A percentile compares a stretch with the other conserved stretches of the same genome.
Evolutionary conservation across 108 stramenopile species (phyloP).

Genomic region (Cylindrotheca closterium): DNA sequence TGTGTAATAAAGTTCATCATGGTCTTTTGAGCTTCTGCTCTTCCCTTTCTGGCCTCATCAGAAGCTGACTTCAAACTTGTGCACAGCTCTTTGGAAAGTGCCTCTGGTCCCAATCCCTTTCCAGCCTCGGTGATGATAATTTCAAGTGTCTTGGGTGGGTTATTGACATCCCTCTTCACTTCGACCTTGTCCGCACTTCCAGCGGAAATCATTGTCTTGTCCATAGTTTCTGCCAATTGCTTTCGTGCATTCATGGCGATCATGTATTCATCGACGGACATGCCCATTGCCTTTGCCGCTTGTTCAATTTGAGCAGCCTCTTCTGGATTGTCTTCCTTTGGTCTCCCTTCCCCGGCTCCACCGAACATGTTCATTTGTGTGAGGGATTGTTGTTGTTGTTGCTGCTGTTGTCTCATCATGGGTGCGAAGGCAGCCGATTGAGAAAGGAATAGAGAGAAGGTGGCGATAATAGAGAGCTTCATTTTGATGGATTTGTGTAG

Average conservation of each 20-base stretch:
- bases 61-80: conserved; percentile 51
- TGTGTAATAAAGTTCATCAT: conserved; percentile 80
- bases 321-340: conserved; percentile 74
- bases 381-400: not conserved
- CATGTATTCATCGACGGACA: conserved; percentile 82
- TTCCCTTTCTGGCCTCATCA: conserved; percentile 50
- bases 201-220: conserved; percentile 45
- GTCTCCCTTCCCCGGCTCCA: conserved; percentile 60
- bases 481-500: conserved; percentile 3
- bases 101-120: conserved; percentile 66
- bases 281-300: conserved; percentile 79
- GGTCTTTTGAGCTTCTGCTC: conserved; percentile 71
- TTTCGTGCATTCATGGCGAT: conserved; percentile 69
- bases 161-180: conserved; percentile 72
- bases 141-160: conserved; percentile 68
- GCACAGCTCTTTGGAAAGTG: conserved; percentile 54
- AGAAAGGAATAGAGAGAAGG: conserved; percentile 4
- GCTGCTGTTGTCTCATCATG: not conserved
- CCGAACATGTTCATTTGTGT: conserved; percentile 63
- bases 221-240: conserved; percentile 47
- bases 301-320: conserved; percentile 61
- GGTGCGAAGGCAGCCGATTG: conserved; percentile 11
- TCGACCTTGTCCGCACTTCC: conserved; percentile 57
- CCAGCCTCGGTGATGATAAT: conserved; percentile 74
- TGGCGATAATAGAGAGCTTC: conserved; percentile 19